Percentiles rank a stretch among this genome's conserved stretches.
Conservation (phyloP, 1,284 basidiomycete species). For the Puccinia coronata region DNA sequence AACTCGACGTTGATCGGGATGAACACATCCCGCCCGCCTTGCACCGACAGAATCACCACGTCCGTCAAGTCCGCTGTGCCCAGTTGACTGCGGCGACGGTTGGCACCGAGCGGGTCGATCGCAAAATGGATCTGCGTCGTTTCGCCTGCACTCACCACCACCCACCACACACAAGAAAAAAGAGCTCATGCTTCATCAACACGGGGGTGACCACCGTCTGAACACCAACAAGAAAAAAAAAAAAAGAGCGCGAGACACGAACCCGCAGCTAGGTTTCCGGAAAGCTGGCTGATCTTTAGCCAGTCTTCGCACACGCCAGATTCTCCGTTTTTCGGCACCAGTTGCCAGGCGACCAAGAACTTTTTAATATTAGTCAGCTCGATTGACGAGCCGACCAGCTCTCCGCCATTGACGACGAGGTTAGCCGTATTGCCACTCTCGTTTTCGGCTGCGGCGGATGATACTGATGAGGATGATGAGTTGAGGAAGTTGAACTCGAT, state of each 20-base stretch:
- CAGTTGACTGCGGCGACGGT: conserved; percentile 12
- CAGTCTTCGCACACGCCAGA: conserved; percentile 39
- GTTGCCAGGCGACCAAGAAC: conserved; percentile 35
- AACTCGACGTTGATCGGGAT: conserved; percentile 42
- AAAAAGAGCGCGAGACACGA: not conserved
- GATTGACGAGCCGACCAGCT: conserved; percentile 13
- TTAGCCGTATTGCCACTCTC: not conserved
- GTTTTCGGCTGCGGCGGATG: no score
- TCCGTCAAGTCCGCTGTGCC: conserved; percentile 16
- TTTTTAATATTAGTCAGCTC: conserved; percentile 31
- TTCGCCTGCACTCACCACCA: not conserved
- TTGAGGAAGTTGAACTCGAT: conserved; percentile 24
- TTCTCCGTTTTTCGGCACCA: conserved; percentile 40
- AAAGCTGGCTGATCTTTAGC: conserved; percentile 45
- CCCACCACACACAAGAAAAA: not conserved
- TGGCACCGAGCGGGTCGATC: conserved; percentile 27
- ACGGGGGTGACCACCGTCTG: no score
- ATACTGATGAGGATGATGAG: not conserved
- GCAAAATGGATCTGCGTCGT: conserved; percentile 38
- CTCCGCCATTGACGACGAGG: conserved; percentile 16
- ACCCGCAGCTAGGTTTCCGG: conserved; percentile 28
- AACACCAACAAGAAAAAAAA: not conserved
- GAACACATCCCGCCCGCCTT: conserved; percentile 44
- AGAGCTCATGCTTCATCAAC: no score
- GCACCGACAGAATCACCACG: conserved; percentile 31